phyloP scores from a whole-genome alignment of 257 asterid species.

The Coffea canephora region DNA sequence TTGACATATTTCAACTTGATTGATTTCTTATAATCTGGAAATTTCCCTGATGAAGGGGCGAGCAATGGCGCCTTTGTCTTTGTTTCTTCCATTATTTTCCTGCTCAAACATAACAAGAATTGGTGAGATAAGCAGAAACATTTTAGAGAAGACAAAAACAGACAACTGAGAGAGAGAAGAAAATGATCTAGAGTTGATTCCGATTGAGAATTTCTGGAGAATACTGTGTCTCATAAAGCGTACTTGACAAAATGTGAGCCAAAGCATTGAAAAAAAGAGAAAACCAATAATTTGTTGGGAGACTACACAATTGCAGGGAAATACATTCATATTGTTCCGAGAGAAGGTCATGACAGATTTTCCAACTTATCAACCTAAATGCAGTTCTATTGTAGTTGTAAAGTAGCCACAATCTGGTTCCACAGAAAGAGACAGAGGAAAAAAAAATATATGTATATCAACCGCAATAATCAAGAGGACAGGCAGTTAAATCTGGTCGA shows the following conservation, averaged over 20 bases:
- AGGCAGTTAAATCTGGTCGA: not conserved
- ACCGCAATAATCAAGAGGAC: not conserved
- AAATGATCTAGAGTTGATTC: not conserved
- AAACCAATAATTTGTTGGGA: not conserved
- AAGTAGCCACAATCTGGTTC: slow-evolving; percentile 13
- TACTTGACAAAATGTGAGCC: not conserved
- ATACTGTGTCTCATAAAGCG: not conserved
- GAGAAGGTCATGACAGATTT: not conserved
- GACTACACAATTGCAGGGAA: not conserved
- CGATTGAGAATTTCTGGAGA: not conserved
- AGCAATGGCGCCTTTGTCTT: slow-evolving; percentile 20
- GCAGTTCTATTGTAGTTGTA: slow-evolving; percentile 10
- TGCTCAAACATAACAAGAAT: slow-evolving; percentile 12
- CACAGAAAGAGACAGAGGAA: not conserved
- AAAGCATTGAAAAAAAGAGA: not conserved
- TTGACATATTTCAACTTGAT: slow-evolving; percentile 38
- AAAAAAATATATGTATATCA: not conserved
- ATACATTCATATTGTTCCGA: not conserved
- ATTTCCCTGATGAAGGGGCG: slow-evolving; percentile 31
- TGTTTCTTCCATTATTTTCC: slow-evolving; percentile 32
- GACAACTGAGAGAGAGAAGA: not conserved
- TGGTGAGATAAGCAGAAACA: not conserved
- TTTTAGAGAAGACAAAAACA: not conserved
- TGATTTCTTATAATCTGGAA: slow-evolving; percentile 39
- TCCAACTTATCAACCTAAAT: not conserved